phyloP scores from a whole-genome alignment of 108 stramenopile species.

The Fragilaria radians region DNA sequence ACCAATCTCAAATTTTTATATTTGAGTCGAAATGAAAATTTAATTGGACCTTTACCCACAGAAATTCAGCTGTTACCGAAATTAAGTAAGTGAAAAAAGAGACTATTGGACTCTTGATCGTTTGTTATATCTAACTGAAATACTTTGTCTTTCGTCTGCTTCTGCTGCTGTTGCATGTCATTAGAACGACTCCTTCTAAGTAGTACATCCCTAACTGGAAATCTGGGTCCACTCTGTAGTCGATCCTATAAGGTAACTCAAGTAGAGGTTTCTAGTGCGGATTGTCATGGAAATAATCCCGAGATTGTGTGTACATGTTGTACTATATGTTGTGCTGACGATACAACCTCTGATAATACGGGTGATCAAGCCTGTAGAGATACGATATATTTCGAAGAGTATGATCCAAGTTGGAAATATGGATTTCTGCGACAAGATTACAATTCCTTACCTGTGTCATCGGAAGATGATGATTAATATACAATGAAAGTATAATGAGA shows the following conservation, averaged over 20 bases:
- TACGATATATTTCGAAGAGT: neutral
- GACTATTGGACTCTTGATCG: neutral
- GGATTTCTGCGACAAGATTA: too few species aligned
- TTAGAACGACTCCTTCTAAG: neutral
- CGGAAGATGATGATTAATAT: too few species aligned
- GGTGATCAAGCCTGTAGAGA: neutral
- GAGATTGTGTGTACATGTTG: slow-evolving; percentile 21
- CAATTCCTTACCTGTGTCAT: too few species aligned
- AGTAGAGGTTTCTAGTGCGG: neutral
- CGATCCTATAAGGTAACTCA: neutral
- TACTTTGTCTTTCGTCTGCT: neutral
- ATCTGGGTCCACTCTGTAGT: neutral
- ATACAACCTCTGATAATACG: slow-evolving; percentile 10
- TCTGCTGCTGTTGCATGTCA: neutral
- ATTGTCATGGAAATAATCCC: neutral
- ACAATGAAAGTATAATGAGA: too few species aligned
- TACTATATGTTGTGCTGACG: slow-evolving; percentile 18
- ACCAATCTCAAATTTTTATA: slow-evolving; percentile 25
- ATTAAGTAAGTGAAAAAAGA: neutral
- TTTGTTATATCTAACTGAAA: neutral
- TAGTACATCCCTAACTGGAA: neutral
- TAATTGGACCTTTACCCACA: slow-evolving; percentile 9
- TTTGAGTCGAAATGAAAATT: slow-evolving; percentile 21
- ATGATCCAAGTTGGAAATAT: neutral
- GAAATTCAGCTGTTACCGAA: neutral